Evolutionary conservation across 225 moss, liverwort and hornwort genomes (phyloP), one percentile per base, ranked within the genome.

Genomic region (Physcomitrium patens): DNA sequence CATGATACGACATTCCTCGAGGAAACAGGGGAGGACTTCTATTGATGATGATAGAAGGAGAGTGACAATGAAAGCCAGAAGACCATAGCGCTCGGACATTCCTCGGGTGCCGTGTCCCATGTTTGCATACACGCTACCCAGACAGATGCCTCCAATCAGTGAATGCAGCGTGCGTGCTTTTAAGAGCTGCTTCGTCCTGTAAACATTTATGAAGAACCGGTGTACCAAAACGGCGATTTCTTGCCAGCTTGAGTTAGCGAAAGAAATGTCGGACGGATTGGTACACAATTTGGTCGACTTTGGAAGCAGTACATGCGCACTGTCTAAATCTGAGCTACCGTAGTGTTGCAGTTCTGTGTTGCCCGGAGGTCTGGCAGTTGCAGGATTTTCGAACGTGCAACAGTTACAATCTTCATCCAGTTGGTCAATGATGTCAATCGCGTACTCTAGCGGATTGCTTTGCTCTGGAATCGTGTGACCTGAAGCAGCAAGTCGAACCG

Each of bases 11-110:
- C 92, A 82, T 69, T 94, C 94, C 60, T 87, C 87, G 0, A 94
- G 83, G 20, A 94, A 94, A 4, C 92, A 91, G 3, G 94, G 92
- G 8, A 94, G 78, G 15, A 88, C 94, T 55, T 94, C 94, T 1
- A 92, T 92, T 10, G 87, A 87, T 44, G 90, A 76, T 0, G 92
- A 87, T 19, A 94, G 90, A 17, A 94, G 89, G 41, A 94, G 92
- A 1, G 92, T 91, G 2, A 94, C 80, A 0, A 84, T 81, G 69
- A 94, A 94, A 0, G 92, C 90, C 1, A 94, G 78, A 41, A 94
- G 92, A 0, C 92, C 92, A 7, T 89, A 79, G 0, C 90, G 81
- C 74, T 86, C 85, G 74, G 86, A 79, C 41, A 87, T 51, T 8
- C 90, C 90, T 0, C 60, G 78, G 0, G 62, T 11, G 42, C 86